These are phyloP conservation scores for Chlamydomonas incerta DNA, from an alignment of 139 green algal genomes.

Conservation along the genomic window DNA sequence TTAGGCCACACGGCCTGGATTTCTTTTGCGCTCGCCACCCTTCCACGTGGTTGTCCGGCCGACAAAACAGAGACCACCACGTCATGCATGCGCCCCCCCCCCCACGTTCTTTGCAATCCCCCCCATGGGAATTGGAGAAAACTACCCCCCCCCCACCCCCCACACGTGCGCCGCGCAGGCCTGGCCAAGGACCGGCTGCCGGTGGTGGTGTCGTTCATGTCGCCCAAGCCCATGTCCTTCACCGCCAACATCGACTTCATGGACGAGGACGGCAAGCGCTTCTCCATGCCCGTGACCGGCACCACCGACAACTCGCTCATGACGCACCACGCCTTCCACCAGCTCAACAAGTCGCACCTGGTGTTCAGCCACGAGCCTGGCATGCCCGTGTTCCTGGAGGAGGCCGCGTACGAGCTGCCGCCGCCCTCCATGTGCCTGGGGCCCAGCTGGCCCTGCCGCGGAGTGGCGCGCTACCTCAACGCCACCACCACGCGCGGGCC, in stretches of 20 bases:
- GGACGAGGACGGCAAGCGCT: slow-evolving; percentile 79
- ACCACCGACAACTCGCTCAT: slow-evolving; percentile 80
- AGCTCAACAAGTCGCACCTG: slow-evolving; percentile 32
- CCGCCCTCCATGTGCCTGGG: slow-evolving; percentile 49
- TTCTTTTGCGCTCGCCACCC: too few relatives aligned
- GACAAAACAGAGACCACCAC: too few relatives aligned
- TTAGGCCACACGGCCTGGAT: too few relatives aligned
- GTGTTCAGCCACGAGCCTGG: slow-evolving; percentile 34
- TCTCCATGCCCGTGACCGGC: slow-evolving; percentile 70
- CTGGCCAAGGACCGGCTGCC: slow-evolving; percentile 82
- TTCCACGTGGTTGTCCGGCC: too few relatives aligned
- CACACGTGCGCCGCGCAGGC: slow-evolving; percentile 47
- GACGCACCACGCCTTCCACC: slow-evolving; percentile 70
- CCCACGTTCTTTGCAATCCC: too few relatives aligned
- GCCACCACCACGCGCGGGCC: slow-evolving; percentile 53
- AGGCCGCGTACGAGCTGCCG: slow-evolving; percentile 56
- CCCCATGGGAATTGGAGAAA: too few relatives aligned
- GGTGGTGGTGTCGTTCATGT: slow-evolving; percentile 76
- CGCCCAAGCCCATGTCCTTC: slow-evolving; percentile 74
- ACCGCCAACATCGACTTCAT: slow-evolving; percentile 82
- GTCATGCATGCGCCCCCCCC: too few relatives aligned
- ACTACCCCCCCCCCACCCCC: too few relatives aligned
- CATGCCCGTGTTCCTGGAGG: slow-evolving; percentile 48
- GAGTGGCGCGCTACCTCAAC: slow-evolving; percentile 60
- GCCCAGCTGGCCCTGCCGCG: slow-evolving; percentile 18